Conservation (phyloP, 495 filamentous ascomycete genomes). For the Annulohypoxylon bovei region DNA sequence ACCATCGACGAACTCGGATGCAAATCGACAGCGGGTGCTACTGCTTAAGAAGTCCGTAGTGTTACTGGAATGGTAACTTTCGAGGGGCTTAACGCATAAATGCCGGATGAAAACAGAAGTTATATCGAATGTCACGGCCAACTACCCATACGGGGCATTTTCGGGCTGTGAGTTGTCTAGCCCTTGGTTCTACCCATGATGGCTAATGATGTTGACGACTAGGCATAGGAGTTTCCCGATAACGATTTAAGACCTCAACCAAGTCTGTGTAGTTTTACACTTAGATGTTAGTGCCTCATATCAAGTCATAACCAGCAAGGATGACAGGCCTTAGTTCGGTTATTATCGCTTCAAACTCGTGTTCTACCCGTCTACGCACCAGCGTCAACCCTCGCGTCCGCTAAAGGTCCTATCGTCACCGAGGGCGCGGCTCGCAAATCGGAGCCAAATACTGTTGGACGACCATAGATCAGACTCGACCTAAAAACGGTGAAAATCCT, state of each 20-base stretch:
- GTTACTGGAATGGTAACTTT: neutral
- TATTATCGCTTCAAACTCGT: constrained; percentile 61
- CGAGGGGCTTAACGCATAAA: neutral
- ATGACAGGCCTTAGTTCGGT: constrained; percentile 24
- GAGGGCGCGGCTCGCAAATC: constrained; percentile 66
- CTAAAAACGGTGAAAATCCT: too few species aligned
- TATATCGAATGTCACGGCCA: too few species aligned
- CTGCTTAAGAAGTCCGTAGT: neutral
- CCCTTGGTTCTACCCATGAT: too few species aligned
- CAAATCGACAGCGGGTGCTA: neutral
- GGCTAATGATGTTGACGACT: too few species aligned
- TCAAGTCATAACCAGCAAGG: constrained; percentile 5
- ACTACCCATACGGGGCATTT: neutral
- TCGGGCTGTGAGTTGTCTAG: neutral
- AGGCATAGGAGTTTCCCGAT: too few species aligned
- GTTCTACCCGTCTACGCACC: constrained; percentile 69
- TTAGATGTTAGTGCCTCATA: too few species aligned
- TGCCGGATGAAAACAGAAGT: neutral
- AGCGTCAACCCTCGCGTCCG: constrained; percentile 52
- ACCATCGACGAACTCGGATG: too few species aligned
- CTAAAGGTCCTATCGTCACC: constrained; percentile 68
- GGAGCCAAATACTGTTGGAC: constrained; percentile 70
- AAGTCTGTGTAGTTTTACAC: too few species aligned
- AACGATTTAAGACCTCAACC: too few species aligned
- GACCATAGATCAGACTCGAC: too few species aligned